A percentile compares a stretch with the other conserved stretches of the same genome.
phyloP scores from a whole-genome alignment of 176 grass and related monocot genomes.

The Triticum aestivum region IWGSC_CS_RefSeq_v2.1 NC_057795.1:100765233-100765732 shows the following conservation, averaged over 20 bases:
- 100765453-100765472: neutral
- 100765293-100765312: too few species aligned
- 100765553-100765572: neutral
- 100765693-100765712: slow-evolving; percentile 1
- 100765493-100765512: neutral
- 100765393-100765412: neutral
- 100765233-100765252: neutral
- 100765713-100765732: neutral
- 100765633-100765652: neutral
- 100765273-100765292: too few species aligned
- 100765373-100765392: neutral
- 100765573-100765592: neutral
- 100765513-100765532: neutral
- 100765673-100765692: neutral
- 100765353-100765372: neutral
- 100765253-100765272: neutral
- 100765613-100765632: neutral
- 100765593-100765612: neutral
- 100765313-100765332: too few species aligned
- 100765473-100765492: neutral
- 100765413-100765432: slow-evolving; percentile 1
- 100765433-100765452: slow-evolving; percentile 5
- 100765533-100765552: too few species aligned
- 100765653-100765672: neutral
- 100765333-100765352: too few species aligned